Conservation (phyloP, 805 yeast genomes). For the Nakazawaea pomicola region DNA sequence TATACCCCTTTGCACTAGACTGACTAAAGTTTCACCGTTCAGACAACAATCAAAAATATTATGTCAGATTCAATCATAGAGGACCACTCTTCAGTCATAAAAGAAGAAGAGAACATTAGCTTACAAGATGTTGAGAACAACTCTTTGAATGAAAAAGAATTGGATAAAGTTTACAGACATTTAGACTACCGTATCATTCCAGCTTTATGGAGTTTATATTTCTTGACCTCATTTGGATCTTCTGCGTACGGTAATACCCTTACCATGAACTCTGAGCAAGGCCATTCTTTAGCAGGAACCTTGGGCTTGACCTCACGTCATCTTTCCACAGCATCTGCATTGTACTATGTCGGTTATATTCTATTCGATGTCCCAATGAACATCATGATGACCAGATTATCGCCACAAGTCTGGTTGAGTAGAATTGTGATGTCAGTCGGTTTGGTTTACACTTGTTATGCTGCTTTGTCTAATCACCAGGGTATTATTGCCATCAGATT, state of each 20-base stretch:
- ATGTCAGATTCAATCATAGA: neutral
- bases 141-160: slow-evolving; percentile 25
- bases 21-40: too few relatives aligned
- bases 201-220: slow-evolving; percentile 75
- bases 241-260: slow-evolving; percentile 74
- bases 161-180: slow-evolving; percentile 54
- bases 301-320: slow-evolving; percentile 51
- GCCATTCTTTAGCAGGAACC: slow-evolving; percentile 55
- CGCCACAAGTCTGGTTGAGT: slow-evolving; percentile 82
- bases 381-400: slow-evolving; percentile 71
- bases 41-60: too few relatives aligned
- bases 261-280: slow-evolving; percentile 64
- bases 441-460: slow-evolving; percentile 68
- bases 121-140: slow-evolving; percentile 3
- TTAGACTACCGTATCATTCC: slow-evolving; percentile 73
- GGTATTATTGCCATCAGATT: slow-evolving; percentile 72
- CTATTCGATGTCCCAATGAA: slow-evolving; percentile 88
- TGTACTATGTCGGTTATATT: slow-evolving; percentile 79
- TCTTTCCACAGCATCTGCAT: slow-evolving; percentile 70
- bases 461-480: slow-evolving; percentile 46
- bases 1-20: too few relatives aligned
- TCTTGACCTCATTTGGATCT: slow-evolving; percentile 72
- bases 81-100: neutral
- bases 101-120: neutral
- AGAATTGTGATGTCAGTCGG: slow-evolving; percentile 78